These are phyloP conservation scores for Solanum paucissectum DNA, from an alignment of 257 asterid genomes.

Conservation along the genomic window DNA sequence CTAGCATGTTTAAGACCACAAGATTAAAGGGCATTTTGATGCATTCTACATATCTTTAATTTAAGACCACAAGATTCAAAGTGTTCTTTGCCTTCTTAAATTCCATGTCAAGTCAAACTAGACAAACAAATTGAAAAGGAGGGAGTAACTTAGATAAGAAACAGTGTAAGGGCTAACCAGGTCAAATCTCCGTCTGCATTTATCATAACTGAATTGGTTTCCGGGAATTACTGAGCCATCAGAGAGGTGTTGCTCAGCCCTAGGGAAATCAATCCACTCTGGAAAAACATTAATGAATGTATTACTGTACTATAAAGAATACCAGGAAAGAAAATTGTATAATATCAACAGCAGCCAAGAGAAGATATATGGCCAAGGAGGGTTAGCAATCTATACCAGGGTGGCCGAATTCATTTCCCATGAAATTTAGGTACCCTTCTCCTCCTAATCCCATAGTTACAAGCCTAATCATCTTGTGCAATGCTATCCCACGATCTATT, in stretches of 20 bases:
- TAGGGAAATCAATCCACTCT: slow-evolving; percentile 99
- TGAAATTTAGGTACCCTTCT: slow-evolving; percentile 96
- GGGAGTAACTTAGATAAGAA: background rate
- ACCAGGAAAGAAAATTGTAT: background rate
- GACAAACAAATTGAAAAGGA: background rate
- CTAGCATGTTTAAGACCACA: background rate
- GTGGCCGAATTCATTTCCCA: slow-evolving; percentile 99
- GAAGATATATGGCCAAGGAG: background rate
- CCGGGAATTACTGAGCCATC: slow-evolving; percentile 68
- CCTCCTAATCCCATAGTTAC: slow-evolving; percentile 98
- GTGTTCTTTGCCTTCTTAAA: background rate
- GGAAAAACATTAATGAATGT: slow-evolving; percentile 8
- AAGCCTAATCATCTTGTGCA: slow-evolving; percentile 97
- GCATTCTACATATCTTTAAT: background rate
- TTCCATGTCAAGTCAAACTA: background rate
- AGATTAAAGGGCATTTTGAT: background rate
- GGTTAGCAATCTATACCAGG: slow-evolving; percentile 50
- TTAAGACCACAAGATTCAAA: background rate
- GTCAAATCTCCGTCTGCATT: slow-evolving; percentile 96
- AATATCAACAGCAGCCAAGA: background rate
- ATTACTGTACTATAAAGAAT: background rate
- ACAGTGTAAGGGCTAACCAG: slow-evolving; percentile 38
- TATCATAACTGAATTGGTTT: slow-evolving; percentile 73
- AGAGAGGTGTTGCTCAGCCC: slow-evolving; percentile 72
- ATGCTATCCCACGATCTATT: slow-evolving; percentile 95